These are phyloP conservation scores for Suillus brevipes DNA, from an alignment of 768 basidiomycete genomes.

Conservation along the genomic window DNA sequence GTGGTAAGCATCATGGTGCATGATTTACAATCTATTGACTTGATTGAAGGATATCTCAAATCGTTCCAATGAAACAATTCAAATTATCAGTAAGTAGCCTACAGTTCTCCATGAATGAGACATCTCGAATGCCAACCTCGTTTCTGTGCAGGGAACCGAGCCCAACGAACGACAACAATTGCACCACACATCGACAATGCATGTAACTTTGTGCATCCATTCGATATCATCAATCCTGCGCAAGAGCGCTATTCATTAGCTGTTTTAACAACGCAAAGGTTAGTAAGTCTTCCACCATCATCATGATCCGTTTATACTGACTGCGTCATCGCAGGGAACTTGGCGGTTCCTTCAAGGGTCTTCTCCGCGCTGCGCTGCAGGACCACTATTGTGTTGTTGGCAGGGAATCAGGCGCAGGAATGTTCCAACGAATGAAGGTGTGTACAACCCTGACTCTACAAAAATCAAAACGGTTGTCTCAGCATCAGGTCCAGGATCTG, in stretches of 20 bases:
- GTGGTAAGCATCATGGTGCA: background rate
- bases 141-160: background rate
- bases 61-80: background rate
- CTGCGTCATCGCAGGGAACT: background rate
- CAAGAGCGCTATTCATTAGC: background rate
- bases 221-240: background rate
- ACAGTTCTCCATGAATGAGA: background rate
- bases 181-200: background rate
- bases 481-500: background rate
- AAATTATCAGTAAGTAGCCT: background rate
- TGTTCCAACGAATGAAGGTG: slow-evolving; percentile 7
- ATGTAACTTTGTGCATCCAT: background rate
- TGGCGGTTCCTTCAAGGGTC: background rate
- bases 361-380: background rate
- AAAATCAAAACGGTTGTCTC: background rate
- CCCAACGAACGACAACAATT: background rate
- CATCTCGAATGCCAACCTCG: background rate
- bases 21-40: background rate
- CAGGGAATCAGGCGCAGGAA: background rate
- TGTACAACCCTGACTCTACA: background rate
- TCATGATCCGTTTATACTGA: background rate
- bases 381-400: background rate
- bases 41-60: background rate
- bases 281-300: background rate
- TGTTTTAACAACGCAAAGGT: background rate